These are phyloP conservation scores for Kazachstania viticola DNA, from an alignment of 805 yeast species.

Conservation along the genomic window DNA sequence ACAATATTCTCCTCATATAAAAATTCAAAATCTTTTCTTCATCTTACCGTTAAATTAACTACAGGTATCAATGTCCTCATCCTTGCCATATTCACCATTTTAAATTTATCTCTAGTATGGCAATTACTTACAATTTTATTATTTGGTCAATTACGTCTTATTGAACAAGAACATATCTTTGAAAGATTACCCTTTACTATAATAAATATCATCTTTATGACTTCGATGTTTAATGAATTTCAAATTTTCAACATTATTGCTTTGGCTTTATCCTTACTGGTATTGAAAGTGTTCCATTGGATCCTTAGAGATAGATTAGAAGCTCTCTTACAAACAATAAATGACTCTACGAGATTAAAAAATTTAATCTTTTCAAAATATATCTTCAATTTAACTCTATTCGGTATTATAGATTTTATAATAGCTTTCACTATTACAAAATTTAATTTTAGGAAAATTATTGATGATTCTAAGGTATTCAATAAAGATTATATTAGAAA, in stretches of 20 bases:
- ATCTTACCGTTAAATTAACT: slow-evolving; percentile 39
- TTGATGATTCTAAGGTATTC: neutral
- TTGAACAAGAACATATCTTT: slow-evolving; percentile 65
- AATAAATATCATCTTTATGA: slow-evolving; percentile 48
- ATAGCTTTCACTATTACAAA: neutral
- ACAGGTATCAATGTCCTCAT: slow-evolving; percentile 37
- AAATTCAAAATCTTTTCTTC: slow-evolving; percentile 20
- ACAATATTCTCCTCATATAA: slow-evolving; percentile 2
- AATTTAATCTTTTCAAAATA: slow-evolving; percentile 19
- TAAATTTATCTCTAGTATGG: slow-evolving; percentile 30
- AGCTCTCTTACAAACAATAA: slow-evolving; percentile 34
- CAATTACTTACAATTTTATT: slow-evolving; percentile 39
- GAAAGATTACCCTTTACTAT: slow-evolving; percentile 56
- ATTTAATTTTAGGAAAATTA: too few species aligned
- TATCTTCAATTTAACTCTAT: slow-evolving; percentile 28
- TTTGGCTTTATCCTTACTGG: slow-evolving; percentile 32
- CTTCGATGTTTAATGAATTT: slow-evolving; percentile 41
- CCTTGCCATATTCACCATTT: slow-evolving; percentile 34
- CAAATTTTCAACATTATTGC: slow-evolving; percentile 33
- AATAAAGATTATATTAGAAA: too few species aligned
- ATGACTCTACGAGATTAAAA: slow-evolving; percentile 24
- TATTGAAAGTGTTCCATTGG: slow-evolving; percentile 67
- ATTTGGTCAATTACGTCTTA: slow-evolving; percentile 64
- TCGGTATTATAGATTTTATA: slow-evolving; percentile 37
- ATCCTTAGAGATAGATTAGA: slow-evolving; percentile 42